Percentiles rank a stretch among this genome's conserved stretches.
phyloP scores from a whole-genome alignment of 2,329 filamentous ascomycete genomes.

The Tolypocladium tundrense region DNA sequence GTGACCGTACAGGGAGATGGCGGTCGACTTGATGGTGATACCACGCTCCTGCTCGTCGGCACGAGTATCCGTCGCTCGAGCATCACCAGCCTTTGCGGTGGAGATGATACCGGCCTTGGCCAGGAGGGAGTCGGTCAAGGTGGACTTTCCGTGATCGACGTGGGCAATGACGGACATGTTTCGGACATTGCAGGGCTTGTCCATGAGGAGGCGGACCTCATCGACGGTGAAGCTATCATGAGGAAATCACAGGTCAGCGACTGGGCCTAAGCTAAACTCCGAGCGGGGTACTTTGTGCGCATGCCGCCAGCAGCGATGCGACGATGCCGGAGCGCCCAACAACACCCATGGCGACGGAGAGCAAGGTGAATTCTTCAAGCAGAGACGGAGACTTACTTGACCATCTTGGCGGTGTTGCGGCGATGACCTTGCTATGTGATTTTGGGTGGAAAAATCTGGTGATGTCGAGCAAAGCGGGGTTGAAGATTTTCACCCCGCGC shows the following conservation, averaged over 20 bases:
- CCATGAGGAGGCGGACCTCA: slow-evolving; percentile 71
- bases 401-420: slow-evolving; percentile 88
- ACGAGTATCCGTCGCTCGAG: slow-evolving; percentile 93
- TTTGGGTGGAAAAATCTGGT: slow-evolving; percentile 13
- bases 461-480: slow-evolving; percentile 31
- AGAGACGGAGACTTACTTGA: slow-evolving; percentile 69
- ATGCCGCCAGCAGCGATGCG: not conserved
- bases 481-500: slow-evolving; percentile 31
- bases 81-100: slow-evolving; percentile 90
- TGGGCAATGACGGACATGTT: slow-evolving; percentile 99
- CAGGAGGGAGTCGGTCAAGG: slow-evolving; percentile 97
- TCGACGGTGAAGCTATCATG: slow-evolving; percentile 88
- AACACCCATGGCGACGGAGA: not conserved
- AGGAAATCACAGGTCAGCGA: slow-evolving; percentile 37
- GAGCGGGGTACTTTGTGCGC: slow-evolving; percentile 22
- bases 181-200: slow-evolving; percentile 66
- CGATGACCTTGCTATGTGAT: slow-evolving; percentile 29
- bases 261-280: slow-evolving; percentile 26
- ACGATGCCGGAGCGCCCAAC: not conserved
- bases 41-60: slow-evolving; percentile 98
- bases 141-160: slow-evolving; percentile 99
- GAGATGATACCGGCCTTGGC: slow-evolving; percentile 99
- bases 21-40: slow-evolving; percentile 99
- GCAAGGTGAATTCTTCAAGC: not conserved
- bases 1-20: slow-evolving; percentile 93